phyloP scores from a whole-genome alignment of 345 rosid genomes.

The Hibiscus syriacus region DNA sequence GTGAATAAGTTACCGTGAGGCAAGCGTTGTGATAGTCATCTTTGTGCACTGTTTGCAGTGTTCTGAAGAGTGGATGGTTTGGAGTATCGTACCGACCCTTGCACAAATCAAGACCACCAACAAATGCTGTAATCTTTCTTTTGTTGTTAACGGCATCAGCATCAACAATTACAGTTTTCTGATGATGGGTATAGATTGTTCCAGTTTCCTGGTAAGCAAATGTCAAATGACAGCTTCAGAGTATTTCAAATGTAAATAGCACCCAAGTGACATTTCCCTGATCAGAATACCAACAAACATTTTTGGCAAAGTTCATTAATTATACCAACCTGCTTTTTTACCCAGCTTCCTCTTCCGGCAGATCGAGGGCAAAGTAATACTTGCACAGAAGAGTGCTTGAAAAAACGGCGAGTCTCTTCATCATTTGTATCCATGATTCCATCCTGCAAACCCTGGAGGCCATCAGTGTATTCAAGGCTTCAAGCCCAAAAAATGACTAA shows the following conservation, averaged over 20 bases:
- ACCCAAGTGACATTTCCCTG: not conserved
- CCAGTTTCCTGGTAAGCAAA: constrained; percentile 56
- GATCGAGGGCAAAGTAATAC: constrained; percentile 87
- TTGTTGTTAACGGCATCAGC: constrained; percentile 56
- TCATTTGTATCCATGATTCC: constrained; percentile 81
- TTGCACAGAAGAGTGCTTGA: constrained; percentile 87
- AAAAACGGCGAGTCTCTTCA: constrained; percentile 81
- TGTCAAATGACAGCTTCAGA: constrained; percentile 6
- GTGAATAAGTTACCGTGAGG: constrained; percentile 40
- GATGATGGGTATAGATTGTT: constrained; percentile 80
- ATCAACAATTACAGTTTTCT: constrained; percentile 75
- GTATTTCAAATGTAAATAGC: not conserved
- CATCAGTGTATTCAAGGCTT: not conserved
- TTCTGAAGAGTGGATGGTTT: constrained; percentile 52
- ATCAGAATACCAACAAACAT: too few relatives aligned
- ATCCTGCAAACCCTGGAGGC: constrained; percentile 41
- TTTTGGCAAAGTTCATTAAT: not conserved
- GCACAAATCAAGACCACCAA: constrained; percentile 75
- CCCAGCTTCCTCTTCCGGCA: constrained; percentile 79
- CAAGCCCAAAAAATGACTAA: not conserved
- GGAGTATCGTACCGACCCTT: constrained; percentile 62
- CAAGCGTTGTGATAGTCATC: constrained; percentile 49
- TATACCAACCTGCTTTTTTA: constrained; percentile 51
- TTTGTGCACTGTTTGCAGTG: constrained; percentile 47
- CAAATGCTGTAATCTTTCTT: constrained; percentile 62